Conservation (phyloP, 2,329 filamentous ascomycete species). For the Fusarium tjaetaba region DNA sequence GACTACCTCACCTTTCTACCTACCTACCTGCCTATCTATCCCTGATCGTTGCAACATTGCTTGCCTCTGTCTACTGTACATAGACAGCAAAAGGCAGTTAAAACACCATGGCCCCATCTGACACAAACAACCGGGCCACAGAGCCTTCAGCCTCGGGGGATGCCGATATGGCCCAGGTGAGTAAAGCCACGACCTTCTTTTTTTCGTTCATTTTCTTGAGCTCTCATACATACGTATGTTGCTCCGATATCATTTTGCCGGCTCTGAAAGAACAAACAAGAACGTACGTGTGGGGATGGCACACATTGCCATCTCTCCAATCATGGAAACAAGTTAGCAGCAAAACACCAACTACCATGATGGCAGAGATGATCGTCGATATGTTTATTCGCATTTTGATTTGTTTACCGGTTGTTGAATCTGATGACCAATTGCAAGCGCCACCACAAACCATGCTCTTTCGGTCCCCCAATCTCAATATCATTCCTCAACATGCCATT, state of each 20-base stretch:
- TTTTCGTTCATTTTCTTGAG: neutral
- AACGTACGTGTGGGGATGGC: neutral
- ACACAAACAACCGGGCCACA: slow-evolving; percentile 23
- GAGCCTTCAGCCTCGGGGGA: slow-evolving; percentile 30
- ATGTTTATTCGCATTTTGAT: neutral
- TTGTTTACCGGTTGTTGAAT: neutral
- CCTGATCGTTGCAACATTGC: neutral
- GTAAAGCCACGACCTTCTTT: slow-evolving; percentile 2
- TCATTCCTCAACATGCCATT: neutral
- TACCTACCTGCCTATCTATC: neutral
- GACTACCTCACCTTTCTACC: neutral
- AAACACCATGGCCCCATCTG: slow-evolving; percentile 24
- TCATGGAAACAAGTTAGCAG: slow-evolving; percentile 1
- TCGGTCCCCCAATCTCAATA: neutral
- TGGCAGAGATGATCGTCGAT: neutral
- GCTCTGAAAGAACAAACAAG: neutral
- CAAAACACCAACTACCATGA: neutral
- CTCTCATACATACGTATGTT: neutral
- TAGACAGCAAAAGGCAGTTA: neutral
- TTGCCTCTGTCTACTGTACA: neutral
- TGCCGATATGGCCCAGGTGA: slow-evolving; percentile 42
- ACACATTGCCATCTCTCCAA: slow-evolving; percentile 6
- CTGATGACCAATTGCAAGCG: neutral
- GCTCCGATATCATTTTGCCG: neutral
- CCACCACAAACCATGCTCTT: neutral